Conservation (phyloP, 192 early-diverging fungal species). For the Coemansia sp. region DNA sequence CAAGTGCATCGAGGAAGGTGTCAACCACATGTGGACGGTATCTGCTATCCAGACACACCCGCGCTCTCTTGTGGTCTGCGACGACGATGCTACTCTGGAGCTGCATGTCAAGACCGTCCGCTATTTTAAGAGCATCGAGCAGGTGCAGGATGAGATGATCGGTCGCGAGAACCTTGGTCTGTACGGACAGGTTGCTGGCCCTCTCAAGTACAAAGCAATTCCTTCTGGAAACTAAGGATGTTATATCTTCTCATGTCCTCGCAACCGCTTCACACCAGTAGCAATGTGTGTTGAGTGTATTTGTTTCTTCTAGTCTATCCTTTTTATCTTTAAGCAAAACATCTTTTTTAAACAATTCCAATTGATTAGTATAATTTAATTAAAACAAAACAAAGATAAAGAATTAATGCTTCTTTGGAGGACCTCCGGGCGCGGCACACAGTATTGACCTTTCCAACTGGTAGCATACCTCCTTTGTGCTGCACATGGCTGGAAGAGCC, state of each 20-base stretch:
- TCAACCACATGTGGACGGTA: constrained; percentile 91
- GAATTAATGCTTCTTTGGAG: not conserved
- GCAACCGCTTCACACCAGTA: not conserved
- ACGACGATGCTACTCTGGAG: constrained; percentile 86
- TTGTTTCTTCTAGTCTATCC: not conserved
- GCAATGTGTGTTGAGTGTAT: not conserved
- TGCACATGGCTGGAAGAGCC: constrained; percentile 36
- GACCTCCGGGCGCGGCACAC: constrained; percentile 25
- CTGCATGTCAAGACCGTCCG: constrained; percentile 87
- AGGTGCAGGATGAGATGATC: constrained; percentile 75
- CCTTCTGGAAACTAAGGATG: constrained; percentile 39
- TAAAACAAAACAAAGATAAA: too few species aligned
- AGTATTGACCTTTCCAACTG: constrained; percentile 30
- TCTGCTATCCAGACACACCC: constrained; percentile 82
- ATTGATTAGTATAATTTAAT: too few species aligned
- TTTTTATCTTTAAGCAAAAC: not conserved
- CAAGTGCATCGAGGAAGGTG: constrained; percentile 80
- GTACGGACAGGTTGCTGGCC: constrained; percentile 61
- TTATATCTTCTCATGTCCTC: not conserved
- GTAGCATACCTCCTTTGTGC: constrained; percentile 35
- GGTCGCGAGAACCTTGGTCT: constrained; percentile 71
- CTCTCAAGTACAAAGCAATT: constrained; percentile 47
- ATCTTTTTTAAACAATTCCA: too few species aligned
- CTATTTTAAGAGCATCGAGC: constrained; percentile 87
- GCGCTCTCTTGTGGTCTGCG: constrained; percentile 78